Evolutionary conservation across 2,329 filamentous ascomycete species (phyloP), one percentile per base, ranked within the genome.

Genomic region (Fusarium staphyleae): DNA sequence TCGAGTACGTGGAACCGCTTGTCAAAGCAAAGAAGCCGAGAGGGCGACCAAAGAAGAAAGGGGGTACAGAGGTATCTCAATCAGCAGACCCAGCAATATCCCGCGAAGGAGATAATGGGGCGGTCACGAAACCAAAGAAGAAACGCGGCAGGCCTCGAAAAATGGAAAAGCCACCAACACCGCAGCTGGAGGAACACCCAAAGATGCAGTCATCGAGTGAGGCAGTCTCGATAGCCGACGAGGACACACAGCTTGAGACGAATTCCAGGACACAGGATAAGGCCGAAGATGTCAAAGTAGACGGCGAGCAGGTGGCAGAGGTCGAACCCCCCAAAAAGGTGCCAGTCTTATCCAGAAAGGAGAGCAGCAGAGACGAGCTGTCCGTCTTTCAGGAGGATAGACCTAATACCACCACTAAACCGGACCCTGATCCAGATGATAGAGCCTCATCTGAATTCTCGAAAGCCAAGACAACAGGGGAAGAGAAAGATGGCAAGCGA

Each of bases 121-220:
- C 32, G 13, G 34, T 29, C 19, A 40, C 41, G 28, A 62, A 55
- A 33, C 34, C 57, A 45, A 74, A 71, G 48, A 76, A 72, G 63
- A 76, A 72, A 52, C 70, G 78, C 42, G 78, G 78, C 4, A 70
- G 78, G 15, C 77, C 77, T 13, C 74, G 70, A 51, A 80, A 79
- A 49, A 56, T 64, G 2, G 69, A 69, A 18, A 66, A 66, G 34
- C 47, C 32, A 41, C 47, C 32, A 41, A 12, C 50, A 30, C 26
- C 44, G 15, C 19, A 32, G 19, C 5, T 11, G 16, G 42, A 45
- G 5, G 50, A 56, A 9, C 32, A 62, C 8, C 49, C 46, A 5
- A 37, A 55, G 12, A 12, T 51, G 10, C 43, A 33, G 16, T 47
- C 36, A 7, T 11, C 34, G 26, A 48, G 40, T 13, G 53, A 55